Evolutionary conservation across 73 alveolate species (phyloP).

Genomic region (Stentor coeruleus): DNA sequence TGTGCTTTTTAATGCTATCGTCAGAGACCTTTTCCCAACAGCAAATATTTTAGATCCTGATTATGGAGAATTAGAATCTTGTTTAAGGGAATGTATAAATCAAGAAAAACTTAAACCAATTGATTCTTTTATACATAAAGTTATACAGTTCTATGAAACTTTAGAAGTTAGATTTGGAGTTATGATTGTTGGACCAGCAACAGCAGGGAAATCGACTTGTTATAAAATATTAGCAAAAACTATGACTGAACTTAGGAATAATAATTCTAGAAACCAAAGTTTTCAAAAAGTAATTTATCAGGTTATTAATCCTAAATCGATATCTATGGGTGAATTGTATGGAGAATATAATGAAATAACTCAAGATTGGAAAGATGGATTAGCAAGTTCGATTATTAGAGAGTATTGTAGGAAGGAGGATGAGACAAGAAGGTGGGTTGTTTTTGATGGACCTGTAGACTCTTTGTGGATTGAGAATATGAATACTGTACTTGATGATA

Average conservation of each 20-base stretch:
- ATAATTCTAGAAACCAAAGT: constrained; percentile 71
- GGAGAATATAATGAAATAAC: constrained; percentile 93
- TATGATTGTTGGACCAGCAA: constrained; percentile 91
- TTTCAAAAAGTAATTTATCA: constrained; percentile 77
- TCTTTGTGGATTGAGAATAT: constrained; percentile 98
- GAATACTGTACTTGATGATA: constrained; percentile 99
- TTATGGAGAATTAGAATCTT: constrained; percentile 58
- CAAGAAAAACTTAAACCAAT: constrained; percentile 64
- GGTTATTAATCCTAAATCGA: constrained; percentile 89
- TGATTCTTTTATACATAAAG: constrained; percentile 76
- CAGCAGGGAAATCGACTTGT: constrained; percentile 83
- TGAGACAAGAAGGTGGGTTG: constrained; percentile 85
- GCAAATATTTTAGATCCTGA: constrained; percentile 65
- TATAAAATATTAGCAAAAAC: constrained; percentile 61
- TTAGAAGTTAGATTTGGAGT: constrained; percentile 96
- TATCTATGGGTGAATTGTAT: constrained; percentile 93
- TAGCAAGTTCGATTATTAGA: constrained; percentile 85
- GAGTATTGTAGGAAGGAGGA: constrained; percentile 84
- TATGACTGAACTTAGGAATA: no score
- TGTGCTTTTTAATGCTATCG: constrained; percentile 70
- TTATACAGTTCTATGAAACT: constrained; percentile 90
- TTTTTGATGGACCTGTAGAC: constrained; percentile 99
- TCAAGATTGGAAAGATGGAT: constrained; percentile 91
- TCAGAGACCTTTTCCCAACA: constrained; percentile 80
- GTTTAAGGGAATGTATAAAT: constrained; percentile 46